A percentile compares a stretch with the other conserved stretches of the same genome.
Evolutionary conservation across 1,284 basidiomycete species (phyloP).

Genomic region (Puccinia novopanici): DNA sequence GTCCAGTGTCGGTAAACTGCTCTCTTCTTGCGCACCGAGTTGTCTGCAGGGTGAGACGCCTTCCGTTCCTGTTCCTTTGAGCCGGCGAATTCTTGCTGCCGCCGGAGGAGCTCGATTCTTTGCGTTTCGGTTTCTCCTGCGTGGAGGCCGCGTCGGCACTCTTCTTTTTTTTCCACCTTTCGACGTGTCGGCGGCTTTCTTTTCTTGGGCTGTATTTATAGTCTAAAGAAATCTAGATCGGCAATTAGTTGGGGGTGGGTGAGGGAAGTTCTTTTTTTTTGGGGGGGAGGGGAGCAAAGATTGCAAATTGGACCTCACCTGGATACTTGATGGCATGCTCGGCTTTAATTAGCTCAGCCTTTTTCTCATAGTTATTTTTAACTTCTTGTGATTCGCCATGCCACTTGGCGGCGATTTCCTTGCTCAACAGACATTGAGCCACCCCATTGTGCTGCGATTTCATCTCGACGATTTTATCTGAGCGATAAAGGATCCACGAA

Average conservation of each 20-base stretch:
- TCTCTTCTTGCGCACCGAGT: background rate
- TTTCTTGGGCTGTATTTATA: constrained; percentile 42
- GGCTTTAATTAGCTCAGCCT: constrained; percentile 45
- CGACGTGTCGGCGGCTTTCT: background rate
- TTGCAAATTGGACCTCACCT: constrained; percentile 22
- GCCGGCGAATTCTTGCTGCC: background rate
- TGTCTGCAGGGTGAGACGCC: background rate
- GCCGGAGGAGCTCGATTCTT: constrained; percentile 13
- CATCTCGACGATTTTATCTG: constrained; percentile 46
- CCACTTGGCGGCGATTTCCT: constrained; percentile 49
- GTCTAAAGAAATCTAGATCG: background rate
- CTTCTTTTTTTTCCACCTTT: constrained; percentile 13
- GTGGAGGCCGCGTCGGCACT: background rate
- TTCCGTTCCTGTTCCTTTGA: constrained; percentile 4
- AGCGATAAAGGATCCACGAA: constrained; percentile 50
- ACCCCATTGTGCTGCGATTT: constrained; percentile 31
- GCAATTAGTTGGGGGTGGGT: background rate
- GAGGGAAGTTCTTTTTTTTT: too few relatives aligned
- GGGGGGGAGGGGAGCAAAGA: too few relatives aligned
- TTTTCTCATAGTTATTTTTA: constrained; percentile 36
- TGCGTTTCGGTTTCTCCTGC: background rate
- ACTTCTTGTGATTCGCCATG: constrained; percentile 41
- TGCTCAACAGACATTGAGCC: constrained; percentile 48
- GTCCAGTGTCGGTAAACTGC: background rate
- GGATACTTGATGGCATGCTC: constrained; percentile 49